phyloP scores from a whole-genome alignment of 192 early-diverging fungal genomes.

The Backusella tuberculispora region DNA sequence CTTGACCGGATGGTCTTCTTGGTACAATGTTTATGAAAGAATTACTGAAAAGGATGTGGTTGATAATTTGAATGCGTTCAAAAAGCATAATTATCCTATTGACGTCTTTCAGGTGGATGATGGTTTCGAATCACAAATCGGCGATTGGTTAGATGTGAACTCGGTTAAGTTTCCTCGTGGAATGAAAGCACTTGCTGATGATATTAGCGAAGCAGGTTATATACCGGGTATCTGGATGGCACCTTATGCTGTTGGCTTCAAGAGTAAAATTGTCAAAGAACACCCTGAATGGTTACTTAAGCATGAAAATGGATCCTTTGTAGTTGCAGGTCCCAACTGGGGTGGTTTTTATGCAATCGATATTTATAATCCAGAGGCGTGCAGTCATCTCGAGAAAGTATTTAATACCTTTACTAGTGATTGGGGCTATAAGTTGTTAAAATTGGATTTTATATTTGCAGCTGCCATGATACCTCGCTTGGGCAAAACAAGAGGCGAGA shows the following conservation, averaged over 20 bases:
- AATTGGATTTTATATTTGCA: slow-evolving; percentile 55
- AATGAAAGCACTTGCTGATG: slow-evolving; percentile 42
- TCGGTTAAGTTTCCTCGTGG: slow-evolving; percentile 46
- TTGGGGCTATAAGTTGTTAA: slow-evolving; percentile 52
- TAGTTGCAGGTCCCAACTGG: slow-evolving; percentile 41
- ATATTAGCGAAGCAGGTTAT: slow-evolving; percentile 41
- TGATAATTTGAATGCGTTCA: slow-evolving; percentile 34
- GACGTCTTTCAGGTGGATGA: slow-evolving; percentile 57
- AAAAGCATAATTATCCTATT: slow-evolving; percentile 43
- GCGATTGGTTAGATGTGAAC: slow-evolving; percentile 51
- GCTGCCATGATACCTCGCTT: slow-evolving; percentile 46
- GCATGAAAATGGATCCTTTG: slow-evolving; percentile 19
- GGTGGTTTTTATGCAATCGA: slow-evolving; percentile 50
- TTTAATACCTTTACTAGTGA: slow-evolving; percentile 44
- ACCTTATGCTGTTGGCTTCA: slow-evolving; percentile 46
- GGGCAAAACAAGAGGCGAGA: slow-evolving; percentile 51
- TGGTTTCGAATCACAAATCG: slow-evolving; percentile 48
- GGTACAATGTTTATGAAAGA: slow-evolving; percentile 51
- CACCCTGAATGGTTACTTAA: slow-evolving; percentile 50
- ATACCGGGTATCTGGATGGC: slow-evolving; percentile 53
- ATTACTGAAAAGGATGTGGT: slow-evolving; percentile 47
- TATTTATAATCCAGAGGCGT: slow-evolving; percentile 48
- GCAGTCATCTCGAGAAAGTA: slow-evolving; percentile 44
- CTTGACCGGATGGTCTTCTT: slow-evolving; percentile 49
- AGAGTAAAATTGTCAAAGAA: slow-evolving; percentile 42